Evolutionary conservation across 768 basidiomycete species (phyloP), one percentile per base, ranked within the genome.

Genomic region (Polyporus arcularius): DNA sequence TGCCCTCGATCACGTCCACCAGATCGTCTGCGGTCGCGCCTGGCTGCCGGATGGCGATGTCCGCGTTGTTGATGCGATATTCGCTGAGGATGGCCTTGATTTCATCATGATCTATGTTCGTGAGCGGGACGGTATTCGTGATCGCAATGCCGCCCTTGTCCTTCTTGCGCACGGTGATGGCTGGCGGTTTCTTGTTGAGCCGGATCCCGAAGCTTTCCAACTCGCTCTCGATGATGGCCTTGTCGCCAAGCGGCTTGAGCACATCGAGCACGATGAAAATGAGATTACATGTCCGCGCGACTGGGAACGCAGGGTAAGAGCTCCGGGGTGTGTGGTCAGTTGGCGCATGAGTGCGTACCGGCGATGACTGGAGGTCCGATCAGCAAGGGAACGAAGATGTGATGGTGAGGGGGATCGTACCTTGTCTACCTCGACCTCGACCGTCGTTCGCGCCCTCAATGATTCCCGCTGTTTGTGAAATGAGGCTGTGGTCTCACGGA

Each of bases 241-340:
- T 94, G 79, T 98, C 96, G 28, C 90, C 92, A 16, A 98, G 85
- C n/a, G 97, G 97, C 77, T 98, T 99, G 39, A 97, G 84, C 30
- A 99, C 97, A 70, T 99, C 97, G 51, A 99, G 85, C 31, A 98
- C 92, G 73, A 99, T 98, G 76, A 98, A 98, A 62, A 99, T 98
- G 39, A 98, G 87, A 74, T 98, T 94, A 74, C 97, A 98, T 42
- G 97, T 98, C 61, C 97, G 87, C 8, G 97, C 96, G 65, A 99
- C 97, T 93, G 76, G 57, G 54, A 18, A 47, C 45, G 49, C 21
- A 54, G 57, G 50, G 41, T 41, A 48, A 39, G 48, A 40, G 40
- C 40, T 28, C 26, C 32, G 18, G 51, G 32, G 7, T 45, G 32
- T 11, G 57, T 31, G 16, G 47, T 21, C 16, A 26, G 2, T 31